Base-by-base conservation (phyloP, 192 early-diverging fungal species). In the Rhizoclosmatium sp. region DNA sequence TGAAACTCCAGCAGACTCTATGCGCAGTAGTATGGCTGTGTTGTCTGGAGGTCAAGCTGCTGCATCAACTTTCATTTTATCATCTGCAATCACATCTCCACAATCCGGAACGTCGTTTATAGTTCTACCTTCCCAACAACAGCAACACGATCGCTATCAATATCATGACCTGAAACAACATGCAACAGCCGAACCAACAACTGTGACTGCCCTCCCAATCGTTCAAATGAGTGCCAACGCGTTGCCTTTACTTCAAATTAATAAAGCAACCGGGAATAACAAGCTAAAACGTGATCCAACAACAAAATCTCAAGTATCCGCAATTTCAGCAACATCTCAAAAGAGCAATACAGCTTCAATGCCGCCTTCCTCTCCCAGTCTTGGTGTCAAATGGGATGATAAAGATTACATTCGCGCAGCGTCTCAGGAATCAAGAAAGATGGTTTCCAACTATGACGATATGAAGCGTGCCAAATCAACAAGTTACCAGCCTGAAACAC, bases 101-200 rank as follows among this genome's bases (percentile, higher is more conserved):
- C 16, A 42, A 23, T 45, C 41, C 23, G 65, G 65, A 39, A 68
- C 42, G 12, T 68, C 65, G 0, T 39, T 41, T 21, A 64, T 64
- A n/a, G 65, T 46, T 21, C 21, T 68, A 21, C 31, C 44, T 2
- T 10, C 40, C 0, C 39, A 31, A 31, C 61, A 64, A 23, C 7
- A 31, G 44, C 65, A 68, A 47, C 65, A 68, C 46, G 65, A 68
- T 47, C 65, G 65, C 46, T 68, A 68, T 68, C 65, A 68, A 68
- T 68, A 68, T 68, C 65, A 68, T 21, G 65, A 68, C 10, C 44
- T 7, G 12, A 62, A 62, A 62, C 21, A 39, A 9, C 3, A 42
- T 14, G 16, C 46, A 12, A 10, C 65, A 68, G 10, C 14, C 7
- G 14, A 16, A 45, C 14, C 23, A 68, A 10, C 44, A 31, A 46